These are phyloP conservation scores for Colletotrichum eremochloae DNA, from an alignment of 2,329 filamentous ascomycete species.

Conservation along the genomic window DNA sequence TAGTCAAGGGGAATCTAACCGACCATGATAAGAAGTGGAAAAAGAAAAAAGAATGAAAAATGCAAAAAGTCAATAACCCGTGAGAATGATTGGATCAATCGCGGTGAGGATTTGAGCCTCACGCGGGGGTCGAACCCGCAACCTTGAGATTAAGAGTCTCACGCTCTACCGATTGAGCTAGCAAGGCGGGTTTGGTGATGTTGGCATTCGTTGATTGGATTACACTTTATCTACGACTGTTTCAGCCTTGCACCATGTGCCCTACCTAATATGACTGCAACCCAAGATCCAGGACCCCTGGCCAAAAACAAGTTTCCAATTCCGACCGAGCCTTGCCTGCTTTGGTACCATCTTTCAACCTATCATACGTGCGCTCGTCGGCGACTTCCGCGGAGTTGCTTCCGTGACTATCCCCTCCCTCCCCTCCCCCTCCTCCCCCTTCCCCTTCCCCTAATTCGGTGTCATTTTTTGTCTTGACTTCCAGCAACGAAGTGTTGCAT, in stretches of 20 bases:
- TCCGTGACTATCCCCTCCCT: no score
- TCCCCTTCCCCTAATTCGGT: no score
- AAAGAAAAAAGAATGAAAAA: neutral
- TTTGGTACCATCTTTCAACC: neutral
- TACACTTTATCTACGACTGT: no score
- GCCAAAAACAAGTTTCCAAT: no score
- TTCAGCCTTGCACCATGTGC: no score
- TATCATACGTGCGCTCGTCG: neutral
- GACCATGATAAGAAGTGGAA: no score
- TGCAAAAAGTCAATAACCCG: neutral
- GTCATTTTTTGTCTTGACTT: no score
- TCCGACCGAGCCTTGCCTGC: neutral
- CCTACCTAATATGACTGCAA: no score
- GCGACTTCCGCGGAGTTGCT: neutral
- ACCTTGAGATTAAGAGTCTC: constrained; percentile 69
- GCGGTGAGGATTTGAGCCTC: constrained; percentile 43
- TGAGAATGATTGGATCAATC: constrained; percentile 5
- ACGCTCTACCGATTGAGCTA: constrained; percentile 63
- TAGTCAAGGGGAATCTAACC: no score
- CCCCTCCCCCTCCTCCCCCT: no score
- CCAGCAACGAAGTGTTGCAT: neutral
- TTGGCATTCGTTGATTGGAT: no score
- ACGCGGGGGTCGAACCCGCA: constrained; percentile 45
- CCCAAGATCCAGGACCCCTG: no score
- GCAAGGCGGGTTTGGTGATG: constrained; percentile 13